Base-by-base conservation (phyloP, 805 yeast species). In the Kodamaea hsintzibuensis region DNA sequence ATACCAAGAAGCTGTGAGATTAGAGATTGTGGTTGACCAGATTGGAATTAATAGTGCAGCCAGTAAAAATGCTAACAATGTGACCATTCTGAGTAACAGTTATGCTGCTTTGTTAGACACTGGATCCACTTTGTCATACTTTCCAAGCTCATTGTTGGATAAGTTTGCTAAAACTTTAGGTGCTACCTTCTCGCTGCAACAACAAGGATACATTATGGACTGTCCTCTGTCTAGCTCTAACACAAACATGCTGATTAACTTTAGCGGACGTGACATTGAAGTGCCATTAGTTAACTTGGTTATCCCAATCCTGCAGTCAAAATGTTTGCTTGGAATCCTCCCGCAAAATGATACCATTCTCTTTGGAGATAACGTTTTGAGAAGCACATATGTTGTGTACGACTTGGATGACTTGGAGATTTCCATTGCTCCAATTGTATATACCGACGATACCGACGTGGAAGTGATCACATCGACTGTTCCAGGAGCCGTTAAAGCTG, bases 311-410 rank as follows among this genome's bases (percentile, higher is more conserved):
- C n/a, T 13, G 16, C 17, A 14, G 5, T 7, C 40, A 4, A 46
- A 14, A 39, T 66, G 70, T 48, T 56, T 42, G 55, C 57, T 65
- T 50, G 63, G 64, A 1, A 56, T 65, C 16, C 19, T 62, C 30
- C 56, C 52, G 14, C 62, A 58, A 48, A 16, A 25, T 16, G 51
- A 44, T 49, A 60, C 60, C 52, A 60, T 71, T 14, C 75, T 85
- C 52, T 72, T 88, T 38, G 95, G 95, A 9, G 91, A 86, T 63
- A 78, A 81, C 46, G 81, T 88, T 63, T 69, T 88, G 57, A 75
- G 89, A 51, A 77, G 81, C 54, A 85, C 86, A 1, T 87, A 85
- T 65, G 76, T 83, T 25, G 89, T 85, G 13, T 85, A 80, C 66
- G 87, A 88, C 66, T 69, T 85, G 50, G 89, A 83, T 33, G 79